phyloP scores from a whole-genome alignment of 768 basidiomycete species.

The Rhizopogon salebrosus region DNA sequence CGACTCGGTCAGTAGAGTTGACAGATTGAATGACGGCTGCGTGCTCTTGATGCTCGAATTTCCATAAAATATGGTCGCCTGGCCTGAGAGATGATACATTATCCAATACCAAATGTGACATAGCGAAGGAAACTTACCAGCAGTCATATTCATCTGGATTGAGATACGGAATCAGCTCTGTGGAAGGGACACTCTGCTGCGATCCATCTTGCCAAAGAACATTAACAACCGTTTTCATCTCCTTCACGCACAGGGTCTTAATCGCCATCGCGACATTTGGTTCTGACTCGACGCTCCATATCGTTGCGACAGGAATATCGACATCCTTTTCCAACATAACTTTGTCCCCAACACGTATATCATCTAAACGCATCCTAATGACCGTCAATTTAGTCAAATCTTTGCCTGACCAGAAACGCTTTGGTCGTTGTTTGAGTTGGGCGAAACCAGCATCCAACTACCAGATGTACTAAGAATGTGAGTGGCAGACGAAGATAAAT shows the following conservation, averaged over 20 bases:
- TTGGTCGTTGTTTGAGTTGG: conserved; percentile 56
- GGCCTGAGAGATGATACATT: conserved; percentile 50
- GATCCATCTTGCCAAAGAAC: conserved; percentile 89
- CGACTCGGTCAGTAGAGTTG: conserved; percentile 66
- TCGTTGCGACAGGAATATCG: conserved; percentile 48
- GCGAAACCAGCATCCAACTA: conserved; percentile 48
- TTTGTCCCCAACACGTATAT: conserved; percentile 71
- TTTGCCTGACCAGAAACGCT: conserved; percentile 67
- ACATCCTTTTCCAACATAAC: conserved; percentile 50
- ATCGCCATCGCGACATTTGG: conserved; percentile 44
- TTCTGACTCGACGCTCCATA: conserved; percentile 52
- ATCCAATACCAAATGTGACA: not conserved
- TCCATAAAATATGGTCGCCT: conserved; percentile 86
- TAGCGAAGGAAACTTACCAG: conserved; percentile 47
- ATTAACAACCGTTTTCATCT: conserved; percentile 63
- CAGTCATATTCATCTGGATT: conserved; percentile 92
- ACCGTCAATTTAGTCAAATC: conserved; percentile 62
- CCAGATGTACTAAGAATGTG: conserved; percentile 32
- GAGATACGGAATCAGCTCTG: conserved; percentile 71
- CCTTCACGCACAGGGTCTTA: conserved; percentile 56
- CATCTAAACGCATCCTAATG: conserved; percentile 55
- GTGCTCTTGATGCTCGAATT: conserved; percentile 60
- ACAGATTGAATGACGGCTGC: conserved; percentile 78
- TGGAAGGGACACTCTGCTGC: conserved; percentile 54
- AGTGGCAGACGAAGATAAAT: conserved; percentile 2